Base-by-base conservation (phyloP, 352 stramenopile genomes). In the Poterioochromonas sp. region DNA sequence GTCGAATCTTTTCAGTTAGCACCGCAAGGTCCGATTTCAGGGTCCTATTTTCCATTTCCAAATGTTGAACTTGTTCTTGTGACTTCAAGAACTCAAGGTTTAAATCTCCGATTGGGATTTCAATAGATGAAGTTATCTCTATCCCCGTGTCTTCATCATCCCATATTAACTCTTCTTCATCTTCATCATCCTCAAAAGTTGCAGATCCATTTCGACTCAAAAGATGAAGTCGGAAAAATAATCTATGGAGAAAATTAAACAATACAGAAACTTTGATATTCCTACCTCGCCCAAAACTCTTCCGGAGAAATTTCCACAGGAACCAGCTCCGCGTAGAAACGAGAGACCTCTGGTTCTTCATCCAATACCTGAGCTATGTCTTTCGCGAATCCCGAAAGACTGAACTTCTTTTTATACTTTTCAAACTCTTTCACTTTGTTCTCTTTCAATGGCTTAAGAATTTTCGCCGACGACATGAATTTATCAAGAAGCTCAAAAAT, bases 301-400 rank as follows among this genome's bases (percentile, higher is more conserved):
- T 74, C 65, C 3, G 65, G 39, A 39, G 65, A 58, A 2, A 74
- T 58, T 35, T 74, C 3, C 18, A 51, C 15, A 18, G 65, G 65
- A 18, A 74, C 65, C 12, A 74, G 65, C 32, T 74, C 65, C 3
- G 65, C 65, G n/a, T 74, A 74, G 29, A 74, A 74, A 12, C 37
- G 37, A 5, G 65, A 74, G 2, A 74, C 65, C 15, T 74, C 65
- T 26, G 37, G 39, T 39, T 74, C 65, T 12, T 37, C 37, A 58
- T 74, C 65, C 40, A 74, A 54, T 2, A 74, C 41, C 15, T 54
- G 0, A 34, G 65, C 37, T 53, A 74, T 74, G 1, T 74, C 40
- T 32, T n/a, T 34, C 3, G 39, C 39, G 53, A 32, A 40, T 8
- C 15, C 5, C 0, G 5, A 34, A 12, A 74, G 29, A n/a, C 3